phyloP scores from a whole-genome alignment of 148 eudicot species.

The Fagopyrum esculentum region DNA sequence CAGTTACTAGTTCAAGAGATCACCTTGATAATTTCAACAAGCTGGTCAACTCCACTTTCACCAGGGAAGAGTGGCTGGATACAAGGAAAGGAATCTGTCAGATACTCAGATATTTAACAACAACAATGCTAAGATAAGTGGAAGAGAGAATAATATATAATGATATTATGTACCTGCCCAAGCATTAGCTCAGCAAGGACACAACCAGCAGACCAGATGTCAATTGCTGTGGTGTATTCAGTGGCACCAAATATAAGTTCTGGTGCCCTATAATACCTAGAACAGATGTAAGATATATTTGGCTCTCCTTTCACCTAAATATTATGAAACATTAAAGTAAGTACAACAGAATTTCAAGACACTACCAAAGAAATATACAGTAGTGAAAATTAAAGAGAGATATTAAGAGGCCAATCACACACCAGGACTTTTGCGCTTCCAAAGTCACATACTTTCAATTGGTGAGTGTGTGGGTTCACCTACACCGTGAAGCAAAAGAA shows the following conservation, averaged over 20 bases:
- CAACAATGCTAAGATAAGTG: not conserved
- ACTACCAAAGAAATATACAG: not conserved
- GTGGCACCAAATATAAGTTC: conserved; percentile 92
- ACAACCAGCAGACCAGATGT: conserved; percentile 94
- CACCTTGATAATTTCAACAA: conserved; percentile 70
- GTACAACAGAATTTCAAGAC: not conserved
- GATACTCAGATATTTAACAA: conserved; percentile 10
- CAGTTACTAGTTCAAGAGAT: not conserved
- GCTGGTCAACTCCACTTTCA: conserved; percentile 67
- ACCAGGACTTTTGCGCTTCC: conserved; percentile 97
- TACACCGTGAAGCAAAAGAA: conserved; percentile 18
- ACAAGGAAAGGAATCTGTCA: conserved; percentile 2
- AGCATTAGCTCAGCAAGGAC: conserved; percentile 78
- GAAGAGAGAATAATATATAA: not conserved
- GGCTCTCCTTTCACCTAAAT: conserved; percentile 87
- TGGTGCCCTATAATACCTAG: conserved; percentile 89
- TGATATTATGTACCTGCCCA: conserved; percentile 51
- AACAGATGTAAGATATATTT: conserved; percentile 86
- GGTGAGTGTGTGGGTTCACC: conserved; percentile 90
- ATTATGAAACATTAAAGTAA: conserved; percentile 9
- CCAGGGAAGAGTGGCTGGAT: conserved; percentile 64
- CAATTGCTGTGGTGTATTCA: conserved; percentile 85
- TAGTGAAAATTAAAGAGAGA: not conserved
- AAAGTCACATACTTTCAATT: conserved; percentile 76
- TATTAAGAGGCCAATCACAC: conserved; percentile 10